Base-by-base conservation (phyloP, 331 rosid species). In the Rosa hybrid region DNA sequence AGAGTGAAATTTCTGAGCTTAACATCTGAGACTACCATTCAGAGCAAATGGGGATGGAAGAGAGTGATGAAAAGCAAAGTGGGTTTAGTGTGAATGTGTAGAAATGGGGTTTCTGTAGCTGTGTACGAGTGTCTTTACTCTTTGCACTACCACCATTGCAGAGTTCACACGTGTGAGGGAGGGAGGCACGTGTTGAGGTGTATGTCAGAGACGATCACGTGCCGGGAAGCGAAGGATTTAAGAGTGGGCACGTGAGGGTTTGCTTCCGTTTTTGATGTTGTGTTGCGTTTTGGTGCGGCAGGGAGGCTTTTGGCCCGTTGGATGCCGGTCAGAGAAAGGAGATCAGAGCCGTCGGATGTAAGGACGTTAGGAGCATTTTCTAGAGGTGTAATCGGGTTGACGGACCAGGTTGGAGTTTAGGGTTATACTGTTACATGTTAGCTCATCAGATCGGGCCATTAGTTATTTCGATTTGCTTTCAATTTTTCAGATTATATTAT, bases 171-270 rank as follows among this genome's bases (percentile, higher is more conserved):
- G 86, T 83, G 81, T 68, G 44, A 54, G 2, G 5, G 8, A 46
- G 49, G 76, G 60, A 68, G 41, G 27, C 68, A 57, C 42, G 75
- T 30, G 78, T 38, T 45, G 7, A 11, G 63, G 64, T 30, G 34
- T 5, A 57, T 16, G 81, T 77, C 46, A 49, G 64, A 53, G 77
- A 21, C 5, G 74, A 60, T 75, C 86, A 78, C 88, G 81, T 81
- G 83, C 45, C 59, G 46, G 39, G 20, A 23, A 11, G 30, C 54
- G 25, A 51, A 63, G 11, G 13, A 21, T 23, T 39, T 5, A 3
- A 56, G 30, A 4, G 27, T 9, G 34, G 79, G 74, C 87, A 78
- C 83, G 85, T 78, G 76, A 53, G 73, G 51, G 63, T 78, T 64
- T 85, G 78, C 86, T 70, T 68, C 78, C 18, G 50, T n/a, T 44